phyloP scores from a whole-genome alignment of 2,329 filamentous ascomycete genomes.

The Neocatenulostroma microsporum region DNA sequence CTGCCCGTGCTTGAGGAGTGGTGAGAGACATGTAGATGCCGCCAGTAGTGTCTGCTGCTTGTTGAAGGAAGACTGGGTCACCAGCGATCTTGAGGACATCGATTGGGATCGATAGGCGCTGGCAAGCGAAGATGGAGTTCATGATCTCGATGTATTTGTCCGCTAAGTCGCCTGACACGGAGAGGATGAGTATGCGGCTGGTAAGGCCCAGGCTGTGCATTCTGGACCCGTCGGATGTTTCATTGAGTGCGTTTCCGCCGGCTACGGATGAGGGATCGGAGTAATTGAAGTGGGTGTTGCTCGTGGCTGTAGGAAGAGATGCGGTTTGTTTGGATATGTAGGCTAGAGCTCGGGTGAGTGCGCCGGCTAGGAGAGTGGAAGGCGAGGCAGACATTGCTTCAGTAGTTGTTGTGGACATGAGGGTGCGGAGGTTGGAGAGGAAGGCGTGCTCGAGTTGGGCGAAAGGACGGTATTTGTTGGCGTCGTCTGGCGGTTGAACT shows the following conservation, averaged over 20 bases:
- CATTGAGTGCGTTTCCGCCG: conserved; percentile 47
- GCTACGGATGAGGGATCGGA: conserved; percentile 42
- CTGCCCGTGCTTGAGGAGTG: conserved; percentile 32
- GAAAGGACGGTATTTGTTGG: conserved; percentile 93
- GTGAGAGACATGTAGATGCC: conserved; percentile 59
- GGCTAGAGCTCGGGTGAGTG: conserved; percentile 77
- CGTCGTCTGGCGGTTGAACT: conserved; percentile 37
- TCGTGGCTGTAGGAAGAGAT: conserved; percentile 31
- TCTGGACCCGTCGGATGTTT: conserved; percentile 29
- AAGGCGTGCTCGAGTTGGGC: conserved; percentile 77
- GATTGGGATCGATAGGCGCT: conserved; percentile 78
- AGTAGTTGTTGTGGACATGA: conserved; percentile 62
- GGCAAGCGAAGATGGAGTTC: conserved; percentile 95
- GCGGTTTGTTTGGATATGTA: conserved; percentile 76
- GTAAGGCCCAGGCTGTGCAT: conserved; percentile 49
- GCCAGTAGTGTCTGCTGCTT: conserved; percentile 68
- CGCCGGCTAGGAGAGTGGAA: conserved; percentile 83
- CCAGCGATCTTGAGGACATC: conserved; percentile 84
- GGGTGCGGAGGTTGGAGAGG: conserved; percentile 61
- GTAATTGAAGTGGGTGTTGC: conserved; percentile 54
- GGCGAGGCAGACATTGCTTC: conserved; percentile 58
- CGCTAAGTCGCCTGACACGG: conserved; percentile 78
- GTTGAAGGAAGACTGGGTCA: conserved; percentile 85
- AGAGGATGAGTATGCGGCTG: conserved; percentile 80
- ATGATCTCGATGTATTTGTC: conserved; percentile 95